Conservation (phyloP, 2,329 filamentous ascomycete genomes). For the Alternaria brassicae region DNA sequence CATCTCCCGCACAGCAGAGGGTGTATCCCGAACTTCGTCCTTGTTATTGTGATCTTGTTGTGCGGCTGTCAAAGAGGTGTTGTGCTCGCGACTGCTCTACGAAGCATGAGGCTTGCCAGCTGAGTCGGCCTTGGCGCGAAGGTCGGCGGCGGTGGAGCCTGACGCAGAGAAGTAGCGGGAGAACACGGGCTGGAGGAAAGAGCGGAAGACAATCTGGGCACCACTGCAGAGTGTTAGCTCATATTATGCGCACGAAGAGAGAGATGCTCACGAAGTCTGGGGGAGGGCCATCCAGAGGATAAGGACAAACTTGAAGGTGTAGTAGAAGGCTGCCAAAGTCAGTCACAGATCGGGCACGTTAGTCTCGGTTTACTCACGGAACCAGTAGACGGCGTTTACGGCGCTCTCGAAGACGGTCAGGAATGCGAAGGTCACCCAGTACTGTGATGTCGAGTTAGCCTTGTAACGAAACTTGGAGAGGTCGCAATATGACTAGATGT, state of each 20-base stretch:
- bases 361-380: slow-evolving; percentile 58
- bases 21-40: slow-evolving; percentile 8
- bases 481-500: not conserved
- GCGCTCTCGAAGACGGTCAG: slow-evolving; percentile 85
- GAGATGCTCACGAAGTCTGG: slow-evolving; percentile 77
- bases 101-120: slow-evolving; percentile 54
- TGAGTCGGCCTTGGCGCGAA: slow-evolving; percentile 86
- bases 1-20: slow-evolving; percentile 17
- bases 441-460: slow-evolving; percentile 56
- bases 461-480: not conserved
- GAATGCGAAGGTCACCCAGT: slow-evolving; percentile 87
- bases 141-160: slow-evolving; percentile 80
- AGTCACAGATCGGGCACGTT: slow-evolving; percentile 9
- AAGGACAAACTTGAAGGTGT: slow-evolving; percentile 98
- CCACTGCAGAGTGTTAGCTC: slow-evolving; percentile 65
- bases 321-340: slow-evolving; percentile 80
- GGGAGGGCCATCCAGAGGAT: slow-evolving; percentile 98
- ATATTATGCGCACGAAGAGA: not conserved
- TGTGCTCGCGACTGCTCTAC: slow-evolving; percentile 28
- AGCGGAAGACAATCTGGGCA: slow-evolving; percentile 95
- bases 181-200: slow-evolving; percentile 89
- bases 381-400: slow-evolving; percentile 88
- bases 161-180: slow-evolving; percentile 82
- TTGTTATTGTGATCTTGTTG: slow-evolving; percentile 25
- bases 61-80: slow-evolving; percentile 42